phyloP scores from a whole-genome alignment of 2,329 filamentous ascomycete genomes.

The Tolypocladium album region DNA sequence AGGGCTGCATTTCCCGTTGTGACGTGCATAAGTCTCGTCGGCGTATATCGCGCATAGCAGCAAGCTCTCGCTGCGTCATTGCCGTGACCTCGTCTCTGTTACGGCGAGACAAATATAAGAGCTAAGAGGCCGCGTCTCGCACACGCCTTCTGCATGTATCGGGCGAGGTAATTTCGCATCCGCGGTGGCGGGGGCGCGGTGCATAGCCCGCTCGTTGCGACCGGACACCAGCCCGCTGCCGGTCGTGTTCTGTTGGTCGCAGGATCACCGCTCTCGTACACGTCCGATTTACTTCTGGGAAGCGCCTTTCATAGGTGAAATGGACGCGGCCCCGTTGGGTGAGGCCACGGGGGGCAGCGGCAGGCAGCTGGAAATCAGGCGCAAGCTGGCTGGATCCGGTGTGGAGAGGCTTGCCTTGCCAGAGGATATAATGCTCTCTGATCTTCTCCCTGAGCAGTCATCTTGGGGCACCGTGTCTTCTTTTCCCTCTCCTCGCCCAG shows the following conservation, averaged over 20 bases:
- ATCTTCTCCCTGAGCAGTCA: neutral
- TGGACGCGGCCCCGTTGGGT: neutral
- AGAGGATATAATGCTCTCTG: neutral
- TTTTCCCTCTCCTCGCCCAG: neutral
- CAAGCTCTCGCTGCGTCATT: neutral
- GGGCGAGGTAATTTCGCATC: slow-evolving; percentile 2
- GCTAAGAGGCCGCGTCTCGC: neutral
- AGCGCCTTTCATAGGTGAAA: neutral
- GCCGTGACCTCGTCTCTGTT: neutral
- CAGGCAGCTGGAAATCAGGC: neutral
- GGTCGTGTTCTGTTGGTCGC: neutral
- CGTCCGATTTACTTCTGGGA: neutral
- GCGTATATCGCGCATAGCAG: slow-evolving; percentile 7
- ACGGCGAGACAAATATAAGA: neutral
- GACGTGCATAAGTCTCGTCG: slow-evolving; percentile 2
- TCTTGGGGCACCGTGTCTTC: neutral
- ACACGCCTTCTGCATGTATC: neutral
- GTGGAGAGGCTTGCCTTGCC: neutral
- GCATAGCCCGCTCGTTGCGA: neutral
- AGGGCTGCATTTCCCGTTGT: neutral
- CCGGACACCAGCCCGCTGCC: neutral
- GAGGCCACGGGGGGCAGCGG: neutral
- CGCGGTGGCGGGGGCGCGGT: neutral
- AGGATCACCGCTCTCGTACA: neutral
- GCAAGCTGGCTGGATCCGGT: neutral